Conservation (phyloP, 2,329 filamentous ascomycete species). For the Furcasterigmium sp. region DNA sequence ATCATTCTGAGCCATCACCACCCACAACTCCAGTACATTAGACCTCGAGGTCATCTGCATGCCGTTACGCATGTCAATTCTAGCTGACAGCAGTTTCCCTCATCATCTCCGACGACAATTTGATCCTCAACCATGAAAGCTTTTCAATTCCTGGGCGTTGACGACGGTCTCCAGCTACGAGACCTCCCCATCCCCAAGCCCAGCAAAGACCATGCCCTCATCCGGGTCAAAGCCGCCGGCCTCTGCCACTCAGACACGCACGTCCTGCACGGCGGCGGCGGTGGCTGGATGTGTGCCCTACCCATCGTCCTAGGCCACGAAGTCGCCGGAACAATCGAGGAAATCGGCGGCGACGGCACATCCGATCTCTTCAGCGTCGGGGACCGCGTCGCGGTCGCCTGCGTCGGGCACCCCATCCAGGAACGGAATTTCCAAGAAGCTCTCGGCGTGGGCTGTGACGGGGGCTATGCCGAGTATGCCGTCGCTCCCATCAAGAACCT, state of each 20-base stretch:
- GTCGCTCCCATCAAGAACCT: slow-evolving; percentile 4
- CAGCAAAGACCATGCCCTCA: not conserved
- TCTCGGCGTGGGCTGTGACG: slow-evolving; percentile 6
- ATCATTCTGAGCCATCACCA: no score
- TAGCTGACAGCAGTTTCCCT: no score
- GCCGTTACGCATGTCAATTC: no score
- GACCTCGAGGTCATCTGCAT: no score
- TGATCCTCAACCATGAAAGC: slow-evolving; percentile 6
- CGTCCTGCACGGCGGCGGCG: slow-evolving; percentile 8
- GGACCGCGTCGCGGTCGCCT: slow-evolving; percentile 7
- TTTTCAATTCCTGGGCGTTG: slow-evolving; percentile 5
- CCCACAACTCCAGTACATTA: no score
- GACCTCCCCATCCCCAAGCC: slow-evolving; percentile 3
- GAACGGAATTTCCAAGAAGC: slow-evolving; percentile 4
- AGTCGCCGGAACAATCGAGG: slow-evolving; percentile 3
- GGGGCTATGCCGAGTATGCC: slow-evolving; percentile 6
- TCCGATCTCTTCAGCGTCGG: not conserved
- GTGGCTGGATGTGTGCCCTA: slow-evolving; percentile 8
- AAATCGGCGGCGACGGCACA: not conserved
- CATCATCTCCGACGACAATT: no score
- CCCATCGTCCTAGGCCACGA: slow-evolving; percentile 6
- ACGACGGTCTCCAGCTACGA: slow-evolving; percentile 3
- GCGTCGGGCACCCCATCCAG: slow-evolving; percentile 7
- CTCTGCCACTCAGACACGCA: slow-evolving; percentile 10
- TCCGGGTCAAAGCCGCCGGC: slow-evolving; percentile 6